Conservation (phyloP, 257 asterid genomes). For the Solanum chilense region DNA sequence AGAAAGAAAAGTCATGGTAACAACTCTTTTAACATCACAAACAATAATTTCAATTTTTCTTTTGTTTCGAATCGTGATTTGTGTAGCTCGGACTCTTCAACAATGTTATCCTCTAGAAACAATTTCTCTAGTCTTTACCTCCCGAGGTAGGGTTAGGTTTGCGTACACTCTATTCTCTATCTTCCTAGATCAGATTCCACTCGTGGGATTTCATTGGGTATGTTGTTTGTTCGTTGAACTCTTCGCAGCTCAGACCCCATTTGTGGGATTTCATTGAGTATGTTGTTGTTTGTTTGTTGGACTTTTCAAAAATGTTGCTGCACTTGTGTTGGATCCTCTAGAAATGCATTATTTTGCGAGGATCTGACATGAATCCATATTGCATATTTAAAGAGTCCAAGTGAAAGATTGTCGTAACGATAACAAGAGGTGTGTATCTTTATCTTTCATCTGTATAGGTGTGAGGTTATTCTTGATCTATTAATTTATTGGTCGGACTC, state of each 20-base stretch:
- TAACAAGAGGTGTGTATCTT: too few relatives aligned
- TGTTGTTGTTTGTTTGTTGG: too few relatives aligned
- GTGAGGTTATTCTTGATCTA: neutral
- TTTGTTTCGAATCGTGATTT: neutral
- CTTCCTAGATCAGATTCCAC: neutral
- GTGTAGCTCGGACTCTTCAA: neutral
- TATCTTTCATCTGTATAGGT: neutral
- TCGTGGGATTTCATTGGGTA: neutral
- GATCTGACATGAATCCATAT: neutral
- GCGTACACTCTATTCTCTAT: neutral
- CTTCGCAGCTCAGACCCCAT: neutral
- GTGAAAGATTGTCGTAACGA: too few relatives aligned
- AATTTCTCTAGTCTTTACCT: neutral
- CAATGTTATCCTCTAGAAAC: neutral
- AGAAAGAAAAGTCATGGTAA: constrained; percentile 74
- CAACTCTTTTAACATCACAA: neutral
- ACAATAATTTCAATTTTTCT: neutral
- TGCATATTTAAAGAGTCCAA: neutral
- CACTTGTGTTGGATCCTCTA: neutral
- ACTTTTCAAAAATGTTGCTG: neutral
- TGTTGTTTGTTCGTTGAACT: neutral
- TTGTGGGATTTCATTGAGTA: too few relatives aligned
- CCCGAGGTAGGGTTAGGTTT: neutral
- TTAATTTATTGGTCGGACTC: neutral
- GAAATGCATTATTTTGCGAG: neutral